phyloP scores from a whole-genome alignment of 768 basidiomycete species.

The Russula sp. region DNA sequence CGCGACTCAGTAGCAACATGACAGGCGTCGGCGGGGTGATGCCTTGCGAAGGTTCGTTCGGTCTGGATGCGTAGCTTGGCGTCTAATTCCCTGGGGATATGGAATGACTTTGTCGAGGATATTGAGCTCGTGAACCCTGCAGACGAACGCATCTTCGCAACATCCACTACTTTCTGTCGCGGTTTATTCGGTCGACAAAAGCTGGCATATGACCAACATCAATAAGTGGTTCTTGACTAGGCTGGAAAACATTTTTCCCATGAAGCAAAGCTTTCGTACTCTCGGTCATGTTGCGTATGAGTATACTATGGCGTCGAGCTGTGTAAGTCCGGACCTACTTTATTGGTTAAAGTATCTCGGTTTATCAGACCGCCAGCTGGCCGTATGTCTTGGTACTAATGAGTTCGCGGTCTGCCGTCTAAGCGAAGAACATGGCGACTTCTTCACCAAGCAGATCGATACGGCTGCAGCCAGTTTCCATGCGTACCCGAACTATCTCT shows the following conservation, averaged over 20 bases:
- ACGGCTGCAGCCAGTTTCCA: slow-evolving; percentile 99
- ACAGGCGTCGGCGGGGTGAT: slow-evolving; percentile 99
- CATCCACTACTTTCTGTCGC: slow-evolving; percentile 87
- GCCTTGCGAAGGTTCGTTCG: slow-evolving; percentile 76
- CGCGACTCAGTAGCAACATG: slow-evolving; percentile 92
- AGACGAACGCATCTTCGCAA: slow-evolving; percentile 95
- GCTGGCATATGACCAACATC: slow-evolving; percentile 97
- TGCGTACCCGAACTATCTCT: slow-evolving; percentile 97
- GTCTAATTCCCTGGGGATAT: slow-evolving; percentile 1
- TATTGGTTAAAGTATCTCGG: slow-evolving; percentile 89
- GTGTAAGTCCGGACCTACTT: slow-evolving; percentile 57
- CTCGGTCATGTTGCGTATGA: slow-evolving; percentile 25
- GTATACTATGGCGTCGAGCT: neutral
- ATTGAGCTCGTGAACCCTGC: slow-evolving; percentile 93
- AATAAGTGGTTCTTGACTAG: slow-evolving; percentile 98
- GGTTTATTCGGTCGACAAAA: slow-evolving; percentile 92
- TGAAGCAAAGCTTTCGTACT: slow-evolving; percentile 78
- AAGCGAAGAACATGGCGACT: slow-evolving; percentile 78
- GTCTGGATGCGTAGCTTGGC: neutral
- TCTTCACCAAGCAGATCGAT: slow-evolving; percentile 97
- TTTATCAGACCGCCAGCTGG: slow-evolving; percentile 92
- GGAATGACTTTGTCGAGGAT: slow-evolving; percentile 86
- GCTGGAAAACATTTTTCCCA: slow-evolving; percentile 76
- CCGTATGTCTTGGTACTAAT: slow-evolving; percentile 79
- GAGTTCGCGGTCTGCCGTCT: slow-evolving; percentile 90